Base-by-base conservation (phyloP, 139 green algal genomes). In the Auxenochlorella pyrenoidosa region DNA sequence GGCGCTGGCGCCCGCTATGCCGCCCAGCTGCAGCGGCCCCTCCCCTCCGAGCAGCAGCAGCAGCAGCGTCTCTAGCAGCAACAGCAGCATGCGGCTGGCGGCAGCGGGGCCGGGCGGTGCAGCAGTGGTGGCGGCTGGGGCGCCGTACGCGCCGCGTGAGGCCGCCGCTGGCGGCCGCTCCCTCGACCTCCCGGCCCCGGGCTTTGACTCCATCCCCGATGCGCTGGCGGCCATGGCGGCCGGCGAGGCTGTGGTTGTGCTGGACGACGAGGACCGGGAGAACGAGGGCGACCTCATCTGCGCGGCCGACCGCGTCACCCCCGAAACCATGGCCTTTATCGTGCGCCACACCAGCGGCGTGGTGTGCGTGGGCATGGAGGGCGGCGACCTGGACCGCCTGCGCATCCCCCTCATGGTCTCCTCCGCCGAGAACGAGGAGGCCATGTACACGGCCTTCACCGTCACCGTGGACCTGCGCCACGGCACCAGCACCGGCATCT, bases 221-320 rank as follows among this genome's bases (percentile, higher is more conserved):
- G 93, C 92, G 10, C 83, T 96, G 30, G 88, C 75, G 34, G 96
- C 95, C 84, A 75, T 98, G 6, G 89, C 85, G 5, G 80, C 76
- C 0, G 96, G 96, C 32, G 92, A 97, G 90, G 95, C 98, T 47
- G 94, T 99, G 32, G 95, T 99, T 22, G 97, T 99, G 38, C 85
- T 99, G n/a, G 98, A 99, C 84, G 97, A 99, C 86, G 97, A 99
- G 90, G 92, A 97, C 84, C 91, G 97, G 2, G 98, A 99, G 90
- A 99, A 99, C 83, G 98, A 99, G 92, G 98, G 98, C 19, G 98
- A 99, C 91, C 94, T 99, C 10, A 99, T 99, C 78, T 95, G 97
- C 51, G 95, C 97, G 3, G 98, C 95, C 2, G 97, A 99, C 88
- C 94, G 91, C 72, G 92, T 95, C n/a, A 98, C 97, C 0, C 79